These are phyloP conservation scores for Dichotomopilus funicola DNA, from an alignment of 2,329 filamentous ascomycete genomes.

Conservation along the genomic window DNA sequence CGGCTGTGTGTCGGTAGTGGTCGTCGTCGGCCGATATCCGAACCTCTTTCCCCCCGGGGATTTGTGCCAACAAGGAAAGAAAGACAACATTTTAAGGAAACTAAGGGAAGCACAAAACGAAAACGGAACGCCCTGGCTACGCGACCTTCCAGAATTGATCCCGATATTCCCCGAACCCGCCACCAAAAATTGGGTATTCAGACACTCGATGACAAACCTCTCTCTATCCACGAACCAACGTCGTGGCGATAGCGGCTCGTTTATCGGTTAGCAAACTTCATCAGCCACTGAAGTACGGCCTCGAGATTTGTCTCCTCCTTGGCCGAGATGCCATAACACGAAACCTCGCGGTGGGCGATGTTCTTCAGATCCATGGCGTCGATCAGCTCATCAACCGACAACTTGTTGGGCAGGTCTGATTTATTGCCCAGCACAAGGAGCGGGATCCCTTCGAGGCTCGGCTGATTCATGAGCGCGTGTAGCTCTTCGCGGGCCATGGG, in stretches of 20 bases:
- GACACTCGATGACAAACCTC: slow-evolving; percentile 10
- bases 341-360: slow-evolving; percentile 88
- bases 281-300: slow-evolving; percentile 92
- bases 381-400: slow-evolving; percentile 92
- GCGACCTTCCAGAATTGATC: background rate
- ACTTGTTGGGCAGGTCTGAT: slow-evolving; percentile 83
- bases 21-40: slow-evolving; percentile 24
- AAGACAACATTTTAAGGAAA: background rate
- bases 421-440: slow-evolving; percentile 95
- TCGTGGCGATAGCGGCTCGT: background rate
- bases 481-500: slow-evolving; percentile 87
- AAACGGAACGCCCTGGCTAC: background rate
- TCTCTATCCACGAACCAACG: background rate
- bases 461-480: slow-evolving; percentile 79
- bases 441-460: slow-evolving; percentile 80
- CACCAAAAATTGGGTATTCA: slow-evolving; percentile 9
- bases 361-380: slow-evolving; percentile 83
- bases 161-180: slow-evolving; percentile 1
- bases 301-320: slow-evolving; percentile 99
- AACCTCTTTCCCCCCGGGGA: slow-evolving; percentile 18
- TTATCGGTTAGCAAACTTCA: slow-evolving; percentile 77
- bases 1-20: slow-evolving; percentile 14
- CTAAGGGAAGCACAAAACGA: background rate
- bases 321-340: slow-evolving; percentile 96
- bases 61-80: slow-evolving; percentile 6